Evolutionary conservation across 2,329 filamentous ascomycete genomes (phyloP).

Genomic region (Hypoxylon sp.): DNA sequence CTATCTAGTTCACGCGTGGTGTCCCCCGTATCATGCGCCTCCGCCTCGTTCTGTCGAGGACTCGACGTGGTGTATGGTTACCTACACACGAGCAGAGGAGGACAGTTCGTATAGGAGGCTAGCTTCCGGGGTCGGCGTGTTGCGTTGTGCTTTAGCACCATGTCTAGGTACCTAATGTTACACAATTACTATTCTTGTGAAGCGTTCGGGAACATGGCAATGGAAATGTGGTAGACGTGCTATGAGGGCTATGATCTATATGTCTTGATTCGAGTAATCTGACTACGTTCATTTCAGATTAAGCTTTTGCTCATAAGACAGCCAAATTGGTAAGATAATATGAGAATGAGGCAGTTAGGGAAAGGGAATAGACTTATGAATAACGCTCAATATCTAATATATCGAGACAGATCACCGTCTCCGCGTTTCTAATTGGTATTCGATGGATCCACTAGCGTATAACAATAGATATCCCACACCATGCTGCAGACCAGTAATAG

Average conservation of each 20-base stretch:
- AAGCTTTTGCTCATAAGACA: not conserved
- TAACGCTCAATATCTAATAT: not conserved
- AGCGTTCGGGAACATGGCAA: slow-evolving; percentile 3
- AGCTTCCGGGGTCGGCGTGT: not conserved
- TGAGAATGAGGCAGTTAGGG: not conserved
- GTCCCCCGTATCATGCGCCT: not conserved
- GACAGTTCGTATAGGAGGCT: slow-evolving; percentile 5
- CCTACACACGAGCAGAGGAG: not conserved
- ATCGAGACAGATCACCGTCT: not conserved
- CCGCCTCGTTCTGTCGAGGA: slow-evolving; percentile 8
- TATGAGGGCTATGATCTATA: not conserved
- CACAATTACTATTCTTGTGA: slow-evolving; percentile 14
- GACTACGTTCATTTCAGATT: too few relatives aligned
- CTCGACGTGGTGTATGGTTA: slow-evolving; percentile 26
- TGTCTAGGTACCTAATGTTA: slow-evolving; percentile 9
- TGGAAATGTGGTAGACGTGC: not conserved
- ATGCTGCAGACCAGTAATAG: slow-evolving; percentile 1
- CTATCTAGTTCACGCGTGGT: not conserved
- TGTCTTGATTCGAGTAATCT: slow-evolving; percentile 14
- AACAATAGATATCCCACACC: slow-evolving; percentile 1
- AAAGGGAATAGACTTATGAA: too few relatives aligned
- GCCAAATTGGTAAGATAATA: not conserved
- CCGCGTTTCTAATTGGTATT: slow-evolving; percentile 1
- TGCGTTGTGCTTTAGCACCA: not conserved
- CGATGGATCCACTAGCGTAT: not conserved